Percentiles rank a stretch among this genome's conserved stretches.
These are phyloP conservation scores for Pistacia atlantica DNA, from an alignment of 345 rosid genomes.

Conservation along the genomic window DNA sequence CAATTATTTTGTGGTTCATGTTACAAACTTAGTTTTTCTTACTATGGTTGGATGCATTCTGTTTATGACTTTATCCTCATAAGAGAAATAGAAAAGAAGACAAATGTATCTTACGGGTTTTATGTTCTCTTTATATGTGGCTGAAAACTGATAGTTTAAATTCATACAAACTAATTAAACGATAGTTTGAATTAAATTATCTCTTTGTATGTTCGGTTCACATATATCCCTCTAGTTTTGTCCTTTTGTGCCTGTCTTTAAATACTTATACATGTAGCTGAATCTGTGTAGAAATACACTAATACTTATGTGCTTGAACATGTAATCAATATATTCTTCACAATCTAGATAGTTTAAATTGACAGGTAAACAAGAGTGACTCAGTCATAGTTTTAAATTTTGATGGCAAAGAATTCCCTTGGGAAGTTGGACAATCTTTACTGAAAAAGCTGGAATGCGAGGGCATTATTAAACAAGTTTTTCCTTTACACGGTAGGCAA, in stretches of 20 bases:
- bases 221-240: neutral
- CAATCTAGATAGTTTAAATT: conserved; percentile 14
- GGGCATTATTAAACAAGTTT: conserved; percentile 69
- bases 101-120: neutral
- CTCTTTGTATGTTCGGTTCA: neutral
- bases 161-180: neutral
- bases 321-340: neutral
- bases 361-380: conserved; percentile 58
- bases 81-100: neutral
- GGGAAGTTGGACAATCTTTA: conserved; percentile 79
- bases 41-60: neutral
- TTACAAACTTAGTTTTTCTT: neutral
- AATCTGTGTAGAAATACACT: neutral
- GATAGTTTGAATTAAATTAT: neutral
- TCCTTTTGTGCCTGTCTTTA: neutral
- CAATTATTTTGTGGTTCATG: neutral
- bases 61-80: neutral
- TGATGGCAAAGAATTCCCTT: conserved; percentile 48
- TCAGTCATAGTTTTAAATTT: conserved; percentile 40
- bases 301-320: neutral
- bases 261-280: neutral
- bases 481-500: conserved; percentile 77
- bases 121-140: neutral
- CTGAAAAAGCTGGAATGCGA: conserved; percentile 62
- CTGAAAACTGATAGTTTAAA: too few relatives aligned